phyloP scores from a whole-genome alignment of 2,329 filamentous ascomycete genomes.

The Karstenula rhodostoma region DNA sequence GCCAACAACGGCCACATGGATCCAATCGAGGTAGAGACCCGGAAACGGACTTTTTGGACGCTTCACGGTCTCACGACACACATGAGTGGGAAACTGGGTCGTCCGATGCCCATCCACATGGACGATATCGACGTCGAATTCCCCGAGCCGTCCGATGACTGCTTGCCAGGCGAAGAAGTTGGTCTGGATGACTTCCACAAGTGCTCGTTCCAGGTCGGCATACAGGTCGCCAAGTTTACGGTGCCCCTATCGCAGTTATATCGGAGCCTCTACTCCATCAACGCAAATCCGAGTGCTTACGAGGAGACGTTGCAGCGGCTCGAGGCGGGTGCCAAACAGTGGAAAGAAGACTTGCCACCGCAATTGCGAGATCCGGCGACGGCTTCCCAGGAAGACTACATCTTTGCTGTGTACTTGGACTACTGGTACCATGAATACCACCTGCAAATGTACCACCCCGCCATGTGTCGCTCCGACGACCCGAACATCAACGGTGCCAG shows the following conservation, averaged over 20 bases:
- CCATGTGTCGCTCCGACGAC: conserved; percentile 59
- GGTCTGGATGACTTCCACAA: conserved; percentile 54
- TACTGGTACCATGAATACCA: conserved; percentile 59
- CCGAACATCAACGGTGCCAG: conserved; percentile 67
- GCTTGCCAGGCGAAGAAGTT: conserved; percentile 68
- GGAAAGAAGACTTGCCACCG: conserved; percentile 70
- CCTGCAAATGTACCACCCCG: conserved; percentile 62
- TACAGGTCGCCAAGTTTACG: conserved; percentile 71
- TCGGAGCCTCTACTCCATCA: conserved; percentile 76
- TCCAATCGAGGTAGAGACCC: conserved; percentile 74
- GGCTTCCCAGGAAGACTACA: conserved; percentile 56
- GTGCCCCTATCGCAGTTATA: conserved; percentile 78
- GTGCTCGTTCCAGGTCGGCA: conserved; percentile 72
- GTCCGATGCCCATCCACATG: conserved; percentile 76
- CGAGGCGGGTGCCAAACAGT: conserved; percentile 69
- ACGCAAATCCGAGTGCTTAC: conserved; percentile 70
- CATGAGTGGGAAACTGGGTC: conserved; percentile 78
- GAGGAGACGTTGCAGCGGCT: conserved; percentile 68
- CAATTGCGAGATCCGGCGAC: conserved; percentile 62
- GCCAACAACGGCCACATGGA: conserved; percentile 54
- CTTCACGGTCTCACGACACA: conserved; percentile 71
- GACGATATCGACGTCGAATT: conserved; percentile 83
- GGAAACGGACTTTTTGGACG: conserved; percentile 81
- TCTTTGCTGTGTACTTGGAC: conserved; percentile 59
- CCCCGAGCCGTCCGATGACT: conserved; percentile 75